Percentiles rank a stretch among this genome's conserved stretches.
Conservation (phyloP, 2,329 filamentous ascomycete species). For the Zymoseptoria brevis region DNA sequence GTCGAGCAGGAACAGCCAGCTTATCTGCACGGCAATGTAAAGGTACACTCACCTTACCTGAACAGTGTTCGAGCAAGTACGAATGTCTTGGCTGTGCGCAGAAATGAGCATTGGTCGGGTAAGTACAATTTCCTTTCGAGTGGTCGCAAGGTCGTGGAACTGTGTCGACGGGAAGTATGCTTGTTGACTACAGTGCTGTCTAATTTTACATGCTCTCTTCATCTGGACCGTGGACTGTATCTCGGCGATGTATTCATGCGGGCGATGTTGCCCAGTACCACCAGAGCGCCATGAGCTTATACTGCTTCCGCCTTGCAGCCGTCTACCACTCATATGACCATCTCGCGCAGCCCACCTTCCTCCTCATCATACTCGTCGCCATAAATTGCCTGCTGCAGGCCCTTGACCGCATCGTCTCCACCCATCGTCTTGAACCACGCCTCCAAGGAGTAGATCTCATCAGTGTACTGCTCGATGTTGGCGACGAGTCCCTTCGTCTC, state of each 20-base stretch:
- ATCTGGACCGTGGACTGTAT: no score
- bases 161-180: no score
- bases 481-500: constrained; percentile 25
- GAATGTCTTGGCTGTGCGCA: background rate
- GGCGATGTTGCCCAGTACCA: background rate
- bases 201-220: no score
- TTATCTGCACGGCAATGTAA: background rate
- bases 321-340: background rate
- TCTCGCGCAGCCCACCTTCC: constrained; percentile 34
- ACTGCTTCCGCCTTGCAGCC: background rate
- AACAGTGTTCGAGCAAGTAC: background rate
- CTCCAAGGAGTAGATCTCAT: constrained; percentile 41
- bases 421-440: constrained; percentile 34
- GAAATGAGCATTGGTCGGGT: background rate
- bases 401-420: constrained; percentile 39
- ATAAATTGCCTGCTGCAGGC: constrained; percentile 41
- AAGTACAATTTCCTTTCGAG: background rate
- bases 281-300: background rate
- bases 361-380: constrained; percentile 49
- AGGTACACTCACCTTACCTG: background rate
- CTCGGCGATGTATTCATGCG: background rate
- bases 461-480: constrained; percentile 34
- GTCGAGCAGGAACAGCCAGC: background rate
- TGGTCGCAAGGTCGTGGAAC: no score
- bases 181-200: no score